A percentile compares a stretch with the other conserved stretches of the same genome.
Conservation (phyloP, 2,329 filamentous ascomycete species). For the Fusarium nelsonii region DNA sequence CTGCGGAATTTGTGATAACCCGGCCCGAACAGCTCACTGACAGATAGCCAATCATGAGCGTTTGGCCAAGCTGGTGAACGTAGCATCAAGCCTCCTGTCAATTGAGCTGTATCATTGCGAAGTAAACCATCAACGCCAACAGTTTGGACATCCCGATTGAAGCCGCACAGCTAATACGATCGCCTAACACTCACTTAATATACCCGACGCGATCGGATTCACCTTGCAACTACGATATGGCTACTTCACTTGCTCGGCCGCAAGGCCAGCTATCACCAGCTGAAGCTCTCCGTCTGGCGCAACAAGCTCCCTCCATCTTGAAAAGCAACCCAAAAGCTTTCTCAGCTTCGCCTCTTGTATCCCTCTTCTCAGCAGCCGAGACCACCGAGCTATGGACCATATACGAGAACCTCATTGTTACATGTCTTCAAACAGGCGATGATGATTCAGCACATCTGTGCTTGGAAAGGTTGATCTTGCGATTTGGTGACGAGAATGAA, state of each 20-base stretch:
- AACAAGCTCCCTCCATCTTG: constrained; percentile 70
- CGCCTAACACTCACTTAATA: neutral
- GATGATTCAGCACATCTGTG: constrained; percentile 80
- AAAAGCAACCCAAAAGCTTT: constrained; percentile 66
- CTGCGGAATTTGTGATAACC: constrained; percentile 19
- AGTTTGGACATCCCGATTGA: neutral
- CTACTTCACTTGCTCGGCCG: constrained; percentile 67
- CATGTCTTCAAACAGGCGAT: constrained; percentile 87
- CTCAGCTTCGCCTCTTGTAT: constrained; percentile 65
- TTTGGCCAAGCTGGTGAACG: constrained; percentile 7
- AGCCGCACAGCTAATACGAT: neutral
- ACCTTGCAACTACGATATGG: constrained; percentile 54
- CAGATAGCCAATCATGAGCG: constrained; percentile 39
- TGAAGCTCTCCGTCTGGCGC: constrained; percentile 69
- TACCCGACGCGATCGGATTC: constrained; percentile 16
- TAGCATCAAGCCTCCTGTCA: constrained; percentile 40
- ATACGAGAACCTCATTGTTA: constrained; percentile 88
- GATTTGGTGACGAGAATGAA: constrained; percentile 88
- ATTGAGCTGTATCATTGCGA: constrained; percentile 31
- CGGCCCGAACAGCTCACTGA: constrained; percentile 4
- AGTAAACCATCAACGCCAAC: constrained; percentile 20
- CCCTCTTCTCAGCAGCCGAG: constrained; percentile 71
- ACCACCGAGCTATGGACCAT: constrained; percentile 84
- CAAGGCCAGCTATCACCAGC: constrained; percentile 68
- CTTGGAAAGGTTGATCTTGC: constrained; percentile 78